These are phyloP conservation scores for Pleurotus citrinopileatus DNA, from an alignment of 768 basidiomycete species.

Conservation along the genomic window DNA sequence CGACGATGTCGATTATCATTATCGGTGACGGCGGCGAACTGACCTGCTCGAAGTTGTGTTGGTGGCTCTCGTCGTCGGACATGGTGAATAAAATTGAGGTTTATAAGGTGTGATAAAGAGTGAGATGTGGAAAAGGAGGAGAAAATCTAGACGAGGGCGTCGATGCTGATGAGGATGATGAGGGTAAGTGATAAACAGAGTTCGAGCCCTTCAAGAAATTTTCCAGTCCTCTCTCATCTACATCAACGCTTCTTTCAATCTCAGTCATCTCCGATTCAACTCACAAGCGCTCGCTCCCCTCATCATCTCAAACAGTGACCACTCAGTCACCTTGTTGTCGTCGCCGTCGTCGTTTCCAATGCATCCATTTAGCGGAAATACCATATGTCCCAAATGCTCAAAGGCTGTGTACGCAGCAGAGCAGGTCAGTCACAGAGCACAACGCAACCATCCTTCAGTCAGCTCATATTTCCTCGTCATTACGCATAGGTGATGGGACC, in stretches of 20 bases:
- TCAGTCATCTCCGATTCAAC: conserved; percentile 14
- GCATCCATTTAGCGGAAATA: conserved; percentile 72
- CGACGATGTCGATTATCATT: conserved; percentile 8
- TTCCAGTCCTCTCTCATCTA: conserved; percentile 29
- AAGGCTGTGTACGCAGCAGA: conserved; percentile 87
- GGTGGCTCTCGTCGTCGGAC: conserved; percentile 89
- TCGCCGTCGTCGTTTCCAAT: conserved; percentile 35
- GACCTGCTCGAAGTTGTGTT: conserved; percentile 85
- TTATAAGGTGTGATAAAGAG: conserved; percentile 16
- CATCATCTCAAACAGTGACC: background rate
- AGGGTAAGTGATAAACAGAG: background rate
- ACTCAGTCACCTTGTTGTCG: background rate
- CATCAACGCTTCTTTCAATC: conserved; percentile 28
- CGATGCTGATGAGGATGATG: background rate
- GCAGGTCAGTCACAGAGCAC: conserved; percentile 48
- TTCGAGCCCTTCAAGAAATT: conserved; percentile 7
- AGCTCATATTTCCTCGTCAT: conserved; percentile 1
- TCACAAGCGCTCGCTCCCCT: background rate
- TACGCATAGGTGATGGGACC: conserved; percentile 71
- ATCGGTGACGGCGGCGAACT: conserved; percentile 18
- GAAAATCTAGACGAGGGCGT: conserved; percentile 4
- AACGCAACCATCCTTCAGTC: background rate
- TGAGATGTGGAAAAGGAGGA: conserved; percentile 19
- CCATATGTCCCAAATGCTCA: conserved; percentile 69
- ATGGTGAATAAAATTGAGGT: conserved; percentile 42